Base-by-base conservation (phyloP, 345 rosid genomes). In the Trapa bicornis region DNA sequence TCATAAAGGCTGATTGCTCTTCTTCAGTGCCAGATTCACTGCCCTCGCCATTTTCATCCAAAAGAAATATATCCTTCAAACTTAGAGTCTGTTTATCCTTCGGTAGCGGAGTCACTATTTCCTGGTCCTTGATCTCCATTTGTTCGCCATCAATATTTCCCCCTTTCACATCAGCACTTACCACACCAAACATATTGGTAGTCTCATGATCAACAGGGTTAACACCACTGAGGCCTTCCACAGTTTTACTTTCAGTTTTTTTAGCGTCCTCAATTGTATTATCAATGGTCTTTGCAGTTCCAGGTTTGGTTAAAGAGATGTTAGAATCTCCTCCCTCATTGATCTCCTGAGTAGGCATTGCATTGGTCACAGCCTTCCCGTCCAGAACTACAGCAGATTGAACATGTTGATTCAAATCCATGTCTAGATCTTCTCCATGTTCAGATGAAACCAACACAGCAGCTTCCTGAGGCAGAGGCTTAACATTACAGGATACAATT, bases 11-110 rank as follows among this genome's bases (percentile, higher is more conserved):
- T 9, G 69, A 73, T 73, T 83, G 93, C 65, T 85, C 89, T 58
- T 83, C 89, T 68, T 85, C 88, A 1, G 88, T 83, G 48, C 92
- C 92, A 0, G 92, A 83, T 65, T 79, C 88, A 75, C 74, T 76
- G 36, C 89, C 89, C 64, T 79, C 85, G 45, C 76, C 82, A 8
- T 66, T 50, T 66, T 75, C 83, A 64, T 83, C 80, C 63, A 75
- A 77, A 64, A 79, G 82, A 78, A 81, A 85, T 71, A 78, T 75
- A 68, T 54, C 75, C 64, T 78, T 79, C 45, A 76, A 65, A 67
- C 70, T 77, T 66, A 67, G 67, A 70, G 74, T 75, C 43, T 86
- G 84, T 33, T 77, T 82, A 47, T 38, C 68, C 48, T 73, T 48
- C 22, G 73, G 58, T 56, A 74, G 41, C 47, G 80, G 47, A 45